Evolutionary conservation across 2,329 filamentous ascomycete species (phyloP).

Genomic region (Ascochyta fabae): DNA sequence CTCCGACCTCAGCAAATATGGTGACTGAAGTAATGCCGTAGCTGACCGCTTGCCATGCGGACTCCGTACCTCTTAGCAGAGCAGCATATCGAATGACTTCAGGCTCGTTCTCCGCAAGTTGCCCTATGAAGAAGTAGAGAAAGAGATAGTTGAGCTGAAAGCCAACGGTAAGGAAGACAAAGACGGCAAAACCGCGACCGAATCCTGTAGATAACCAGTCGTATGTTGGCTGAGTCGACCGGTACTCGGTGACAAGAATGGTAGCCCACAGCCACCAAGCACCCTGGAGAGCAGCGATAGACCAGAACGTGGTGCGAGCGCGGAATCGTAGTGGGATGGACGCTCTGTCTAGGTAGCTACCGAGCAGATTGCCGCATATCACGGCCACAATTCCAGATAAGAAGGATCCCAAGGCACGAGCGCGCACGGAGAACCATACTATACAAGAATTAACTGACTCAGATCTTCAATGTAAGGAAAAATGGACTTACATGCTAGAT

Average conservation of each 20-base stretch:
- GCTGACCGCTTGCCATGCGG: slow-evolving; percentile 74
- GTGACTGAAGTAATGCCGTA: slow-evolving; percentile 70
- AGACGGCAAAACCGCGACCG: slow-evolving; percentile 70
- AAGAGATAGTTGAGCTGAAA: slow-evolving; percentile 80
- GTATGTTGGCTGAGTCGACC: slow-evolving; percentile 62
- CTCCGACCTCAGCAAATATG: slow-evolving; percentile 69
- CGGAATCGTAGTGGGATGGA: slow-evolving; percentile 61
- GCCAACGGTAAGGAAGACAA: slow-evolving; percentile 69
- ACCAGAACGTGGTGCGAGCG: slow-evolving; percentile 61
- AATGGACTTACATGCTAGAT: slow-evolving; percentile 54
- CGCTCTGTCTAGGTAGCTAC: slow-evolving; percentile 68
- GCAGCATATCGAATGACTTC: slow-evolving; percentile 73
- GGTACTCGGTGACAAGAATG: slow-evolving; percentile 67
- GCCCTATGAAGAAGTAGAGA: slow-evolving; percentile 74
- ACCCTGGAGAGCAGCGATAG: slow-evolving; percentile 65
- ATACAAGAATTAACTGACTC: not conserved
- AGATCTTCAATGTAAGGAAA: not conserved
- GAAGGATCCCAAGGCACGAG: slow-evolving; percentile 73
- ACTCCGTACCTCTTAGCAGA: slow-evolving; percentile 72
- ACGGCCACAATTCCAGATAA: slow-evolving; percentile 72
- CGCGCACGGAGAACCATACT: slow-evolving; percentile 73
- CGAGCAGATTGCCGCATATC: slow-evolving; percentile 69
- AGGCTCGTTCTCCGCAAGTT: slow-evolving; percentile 65
- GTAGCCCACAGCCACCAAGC: slow-evolving; percentile 77
- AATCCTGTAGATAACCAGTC: slow-evolving; percentile 72